Evolutionary conservation across 2,329 filamentous ascomycete species (phyloP).

Genomic region (Paraphoma sp.): DNA sequence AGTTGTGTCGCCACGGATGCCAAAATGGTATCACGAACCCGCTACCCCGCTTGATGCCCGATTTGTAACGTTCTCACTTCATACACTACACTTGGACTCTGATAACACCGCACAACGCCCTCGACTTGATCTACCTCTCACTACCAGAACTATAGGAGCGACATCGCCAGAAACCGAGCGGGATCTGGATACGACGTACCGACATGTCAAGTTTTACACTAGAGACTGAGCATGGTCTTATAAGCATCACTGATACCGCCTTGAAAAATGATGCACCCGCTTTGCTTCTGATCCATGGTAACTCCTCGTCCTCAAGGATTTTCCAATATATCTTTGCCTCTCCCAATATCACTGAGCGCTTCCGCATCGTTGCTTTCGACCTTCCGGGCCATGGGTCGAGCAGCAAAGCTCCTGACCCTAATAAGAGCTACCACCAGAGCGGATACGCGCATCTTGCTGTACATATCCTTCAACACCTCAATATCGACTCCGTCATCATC

Average conservation of each 20-base stretch:
- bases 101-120: background rate
- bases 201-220: slow-evolving; percentile 25
- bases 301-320: slow-evolving; percentile 35
- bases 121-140: too few relatives aligned
- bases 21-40: background rate
- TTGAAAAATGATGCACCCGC: slow-evolving; percentile 23
- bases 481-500: slow-evolving; percentile 26
- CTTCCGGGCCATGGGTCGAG: slow-evolving; percentile 44
- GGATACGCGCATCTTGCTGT: slow-evolving; percentile 42
- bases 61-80: background rate
- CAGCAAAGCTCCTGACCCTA: slow-evolving; percentile 32
- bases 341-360: slow-evolving; percentile 9
- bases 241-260: slow-evolving; percentile 27
- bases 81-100: background rate
- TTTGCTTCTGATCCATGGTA: slow-evolving; percentile 42
- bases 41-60: background rate
- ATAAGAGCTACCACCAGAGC: slow-evolving; percentile 31
- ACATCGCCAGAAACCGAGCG: background rate
- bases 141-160: background rate
- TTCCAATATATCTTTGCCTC: slow-evolving; percentile 33
- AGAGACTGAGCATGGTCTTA: slow-evolving; percentile 28
- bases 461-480: slow-evolving; percentile 33
- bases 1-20: background rate
- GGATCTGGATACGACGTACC: background rate
- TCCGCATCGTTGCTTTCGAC: slow-evolving; percentile 39